A percentile compares a stretch with the other conserved stretches of the same genome.
Conservation (phyloP, 345 rosid species). For the Salix koriyanagi region DNA sequence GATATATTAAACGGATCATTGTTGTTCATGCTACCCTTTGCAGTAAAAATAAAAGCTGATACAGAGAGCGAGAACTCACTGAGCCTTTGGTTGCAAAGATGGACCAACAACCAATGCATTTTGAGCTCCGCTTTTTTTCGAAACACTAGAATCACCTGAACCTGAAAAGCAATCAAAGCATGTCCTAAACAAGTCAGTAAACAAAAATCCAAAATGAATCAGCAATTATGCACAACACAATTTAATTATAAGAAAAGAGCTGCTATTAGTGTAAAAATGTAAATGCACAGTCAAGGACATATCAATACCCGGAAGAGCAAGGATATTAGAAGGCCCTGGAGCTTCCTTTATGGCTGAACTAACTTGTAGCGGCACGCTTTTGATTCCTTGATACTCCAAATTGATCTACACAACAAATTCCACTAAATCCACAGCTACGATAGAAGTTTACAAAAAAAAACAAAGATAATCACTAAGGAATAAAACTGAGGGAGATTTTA, state of each 20-base stretch:
- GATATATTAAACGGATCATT: not conserved
- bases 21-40: too few species aligned
- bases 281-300: not conserved
- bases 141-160: slow-evolving; percentile 49
- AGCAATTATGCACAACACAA: not conserved
- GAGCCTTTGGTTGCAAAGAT: slow-evolving; percentile 57
- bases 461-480: not conserved
- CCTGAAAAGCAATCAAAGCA: slow-evolving; percentile 40
- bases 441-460: not conserved
- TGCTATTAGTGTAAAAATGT: not conserved
- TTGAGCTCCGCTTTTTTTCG: slow-evolving; percentile 48
- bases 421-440: not conserved
- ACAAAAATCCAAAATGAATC: not conserved
- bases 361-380: slow-evolving; percentile 34
- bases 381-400: slow-evolving; percentile 57
- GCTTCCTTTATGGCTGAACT: slow-evolving; percentile 22
- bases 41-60: not conserved
- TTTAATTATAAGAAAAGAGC: too few species aligned
- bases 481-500: not conserved
- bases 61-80: slow-evolving; percentile 36
- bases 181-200: not conserved
- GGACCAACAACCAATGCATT: slow-evolving; percentile 83
- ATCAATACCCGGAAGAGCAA: slow-evolving; percentile 65
- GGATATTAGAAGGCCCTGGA: slow-evolving; percentile 45
- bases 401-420: slow-evolving; percentile 40